Base-by-base conservation (phyloP, 768 basidiomycete species). In the Leccinum imitatum region DNA sequence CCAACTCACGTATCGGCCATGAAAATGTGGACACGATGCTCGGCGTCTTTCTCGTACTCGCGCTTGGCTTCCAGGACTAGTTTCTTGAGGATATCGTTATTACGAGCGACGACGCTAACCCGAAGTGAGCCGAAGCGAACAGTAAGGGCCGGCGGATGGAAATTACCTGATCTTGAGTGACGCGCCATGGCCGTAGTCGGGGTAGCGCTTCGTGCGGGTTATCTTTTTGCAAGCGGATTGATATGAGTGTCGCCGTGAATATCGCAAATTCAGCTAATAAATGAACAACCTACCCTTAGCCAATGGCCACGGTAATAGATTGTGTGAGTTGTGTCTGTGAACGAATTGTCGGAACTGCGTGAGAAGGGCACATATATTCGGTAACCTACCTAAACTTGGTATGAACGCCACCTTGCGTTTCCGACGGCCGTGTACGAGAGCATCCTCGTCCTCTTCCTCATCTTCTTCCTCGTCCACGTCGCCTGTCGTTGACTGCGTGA, bases 291-390 rank as follows among this genome's bases (percentile, higher is more conserved):
- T 69, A 92, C 90, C 70, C 90, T 82, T 60, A 93, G 79, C 91
- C 91, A 93, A 69, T 93, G 92, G 54, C 91, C 91, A 69, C 84
- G 85, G 79, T 93, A 93, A 78, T 90, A 93, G 58, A 93, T 91
- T 15, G 90, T 93, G 71, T 93, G 91, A 7, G 89, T 91, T 0
- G 90, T 91, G 68, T 93, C 91, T 92, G 67, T 46, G 33, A 60
- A 55, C 55, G 47, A 61, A 61, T 58, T 37, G 60, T 70, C 41
- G 67, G 59, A 59, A 57, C 41, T 30, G 46, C 55, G 60, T 63
- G 35, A 56, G 63, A 30, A 59, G 53, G 46, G 58, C 63, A 61
- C 48, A n/a, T 17, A 54, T 54, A 60, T 50, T 56, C 54, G 59
- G 67, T 39, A 51, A 61, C 58, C 81, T 71, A 90, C 90, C 90